Conservation (phyloP, 805 yeast genomes). For the Metschnikowia arizonensis region DNA sequence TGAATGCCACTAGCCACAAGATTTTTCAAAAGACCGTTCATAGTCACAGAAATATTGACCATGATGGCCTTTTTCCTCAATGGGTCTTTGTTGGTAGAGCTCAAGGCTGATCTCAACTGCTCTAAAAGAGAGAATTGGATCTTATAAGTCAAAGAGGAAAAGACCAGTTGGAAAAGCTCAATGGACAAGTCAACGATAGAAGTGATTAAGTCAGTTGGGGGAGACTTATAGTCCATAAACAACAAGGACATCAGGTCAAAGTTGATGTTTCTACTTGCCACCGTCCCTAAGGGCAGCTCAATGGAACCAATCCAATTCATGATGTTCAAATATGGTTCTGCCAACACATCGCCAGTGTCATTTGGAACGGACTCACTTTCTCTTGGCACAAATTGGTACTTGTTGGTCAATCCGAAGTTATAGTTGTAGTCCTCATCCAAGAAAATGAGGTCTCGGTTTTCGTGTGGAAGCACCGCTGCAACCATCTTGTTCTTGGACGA, state of each 20-base stretch:
- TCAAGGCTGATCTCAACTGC: conserved; percentile 54
- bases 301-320: conserved; percentile 30
- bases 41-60: conserved; percentile 59
- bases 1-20: conserved; percentile 17
- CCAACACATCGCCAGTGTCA: not conserved
- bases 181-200: conserved; percentile 70
- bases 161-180: conserved; percentile 65
- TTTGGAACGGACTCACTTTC: not conserved
- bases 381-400: conserved; percentile 21
- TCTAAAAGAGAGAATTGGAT: conserved; percentile 88
- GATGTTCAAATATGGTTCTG: not conserved
- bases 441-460: conserved; percentile 22
- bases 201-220: conserved; percentile 28
- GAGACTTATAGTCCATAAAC: conserved; percentile 23
- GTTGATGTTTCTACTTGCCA: conserved; percentile 27
- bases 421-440: conserved; percentile 48
- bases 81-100: conserved; percentile 34
- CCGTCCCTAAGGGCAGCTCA: conserved; percentile 22
- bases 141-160: conserved; percentile 67
- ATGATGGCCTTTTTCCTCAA: conserved; percentile 45
- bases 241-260: conserved; percentile 32
- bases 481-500: conserved; percentile 15
- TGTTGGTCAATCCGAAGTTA: conserved; percentile 53
- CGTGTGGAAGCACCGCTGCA: conserved; percentile 20
- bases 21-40: conserved; percentile 47